Evolutionary conservation across 148 eudicot genomes (phyloP), one percentile per base, ranked within the genome.

Genomic region (Pharnaceum exiguum): DNA sequence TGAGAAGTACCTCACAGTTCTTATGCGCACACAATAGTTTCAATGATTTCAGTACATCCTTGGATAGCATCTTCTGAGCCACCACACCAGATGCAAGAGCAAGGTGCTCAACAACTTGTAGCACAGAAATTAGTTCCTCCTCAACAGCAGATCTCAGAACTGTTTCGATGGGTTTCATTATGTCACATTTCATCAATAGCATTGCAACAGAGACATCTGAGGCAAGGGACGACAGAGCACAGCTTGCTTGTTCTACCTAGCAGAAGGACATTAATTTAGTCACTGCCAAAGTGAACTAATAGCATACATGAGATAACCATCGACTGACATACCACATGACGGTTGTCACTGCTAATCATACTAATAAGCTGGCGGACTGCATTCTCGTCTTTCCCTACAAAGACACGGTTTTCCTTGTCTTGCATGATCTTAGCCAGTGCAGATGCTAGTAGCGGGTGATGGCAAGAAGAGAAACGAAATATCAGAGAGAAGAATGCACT

Each of bases 401-500:
- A 79, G 37, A 68, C 79, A 55, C 86, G 82, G 65, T 89, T 82
- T 57, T 71, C 93, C 60, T 75, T 79, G 67, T 94, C 99, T 74
- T 89, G 87, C 75, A 94, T 89, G 64, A 94, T 94, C 75, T 89
- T 94, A 33, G 93, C 99, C 53, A 94, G 72, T 12, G 99, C 87
- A 61, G 96, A 94, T 55, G 99, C 99, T 56, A 94, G 69, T 62
- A 94, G 68, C 46, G 99, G 99, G 69, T 94, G 99, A 57, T 86
- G 99, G 69, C 99, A 94, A 61, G 99, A 94, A 75, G 99, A 94
- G 73, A 94, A 94, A 12, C 99, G 96, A 39, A 94, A 94, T 75
- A 94, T 84, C 53, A 94, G 95, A 32, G 99, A 86, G 80, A 94
- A 94, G 70, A 94, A 94, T 74, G 93, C 87, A 77, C 96, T 94